Evolutionary conservation across 2,329 filamentous ascomycete species (phyloP).

Genomic region (Dichotomopilus funicola): DNA sequence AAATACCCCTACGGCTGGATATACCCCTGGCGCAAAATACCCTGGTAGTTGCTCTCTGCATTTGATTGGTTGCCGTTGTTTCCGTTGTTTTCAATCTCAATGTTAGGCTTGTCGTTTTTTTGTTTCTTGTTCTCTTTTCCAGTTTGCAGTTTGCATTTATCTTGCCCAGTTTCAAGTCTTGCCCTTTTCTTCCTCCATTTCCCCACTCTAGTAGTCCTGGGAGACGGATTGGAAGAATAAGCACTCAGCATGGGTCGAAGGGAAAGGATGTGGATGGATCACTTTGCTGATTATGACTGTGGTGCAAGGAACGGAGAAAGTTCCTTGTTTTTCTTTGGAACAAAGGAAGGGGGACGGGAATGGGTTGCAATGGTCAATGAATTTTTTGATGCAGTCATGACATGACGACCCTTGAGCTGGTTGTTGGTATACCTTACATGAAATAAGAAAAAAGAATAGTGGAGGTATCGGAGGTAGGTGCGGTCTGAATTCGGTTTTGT

Average conservation of each 20-base stretch:
- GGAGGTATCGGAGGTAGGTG: no score
- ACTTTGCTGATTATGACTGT: not conserved
- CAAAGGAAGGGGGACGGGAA: not conserved
- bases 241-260: no score
- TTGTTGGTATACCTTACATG: no score
- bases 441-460: no score
- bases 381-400: conserved; percentile 5
- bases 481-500: no score
- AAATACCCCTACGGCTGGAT: conserved; percentile 56
- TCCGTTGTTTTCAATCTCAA: conserved; percentile 20
- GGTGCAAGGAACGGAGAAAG: not conserved
- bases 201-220: no score
- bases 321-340: not conserved
- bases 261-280: not conserved
- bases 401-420: not conserved
- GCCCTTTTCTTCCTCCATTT: no score
- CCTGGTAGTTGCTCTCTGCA: conserved; percentile 41
- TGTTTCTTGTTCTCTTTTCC: not conserved
- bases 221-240: no score
- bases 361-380: not conserved
- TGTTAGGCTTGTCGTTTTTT: not conserved
- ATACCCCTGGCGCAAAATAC: conserved; percentile 59
- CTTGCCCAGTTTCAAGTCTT: no score
- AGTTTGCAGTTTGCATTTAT: not conserved
- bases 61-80: conserved; percentile 40